These are phyloP conservation scores for Drechmeria coniospora DNA, from an alignment of 2,329 filamentous ascomycete species.

Conservation along the genomic window DNA sequence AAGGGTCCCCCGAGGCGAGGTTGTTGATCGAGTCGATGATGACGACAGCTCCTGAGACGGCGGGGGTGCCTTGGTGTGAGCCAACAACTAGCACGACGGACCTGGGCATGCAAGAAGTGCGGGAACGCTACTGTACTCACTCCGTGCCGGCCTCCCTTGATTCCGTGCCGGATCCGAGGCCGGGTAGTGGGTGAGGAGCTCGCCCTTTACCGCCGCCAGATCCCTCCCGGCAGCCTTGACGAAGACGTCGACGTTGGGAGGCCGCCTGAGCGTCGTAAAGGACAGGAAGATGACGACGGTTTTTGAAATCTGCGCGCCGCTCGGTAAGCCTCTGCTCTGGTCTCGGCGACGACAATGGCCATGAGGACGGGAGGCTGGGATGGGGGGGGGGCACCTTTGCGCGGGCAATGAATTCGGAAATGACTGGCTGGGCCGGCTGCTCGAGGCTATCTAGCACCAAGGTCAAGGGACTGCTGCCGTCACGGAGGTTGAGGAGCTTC, in stretches of 20 bases:
- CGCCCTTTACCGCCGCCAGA: slow-evolving; percentile 38
- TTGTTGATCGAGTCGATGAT: slow-evolving; percentile 68
- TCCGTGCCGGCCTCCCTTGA: slow-evolving; percentile 22
- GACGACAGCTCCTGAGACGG: slow-evolving; percentile 59
- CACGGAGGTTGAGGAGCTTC: slow-evolving; percentile 63
- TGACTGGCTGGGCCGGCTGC: slow-evolving; percentile 55
- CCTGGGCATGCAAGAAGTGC: neutral
- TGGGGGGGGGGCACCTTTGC: slow-evolving; percentile 41
- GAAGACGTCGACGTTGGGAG: slow-evolving; percentile 50
- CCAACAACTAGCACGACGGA: too few species aligned
- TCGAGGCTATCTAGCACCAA: slow-evolving; percentile 74
- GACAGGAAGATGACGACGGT: slow-evolving; percentile 61
- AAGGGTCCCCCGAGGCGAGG: slow-evolving; percentile 36
- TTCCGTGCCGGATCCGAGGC: slow-evolving; percentile 19
- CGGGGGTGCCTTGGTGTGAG: neutral
- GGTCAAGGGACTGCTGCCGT: slow-evolving; percentile 73
- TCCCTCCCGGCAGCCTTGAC: slow-evolving; percentile 47
- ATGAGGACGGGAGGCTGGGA: neutral
- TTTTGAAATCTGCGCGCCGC: slow-evolving; percentile 35
- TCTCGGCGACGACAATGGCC: neutral
- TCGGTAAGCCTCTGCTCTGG: neutral
- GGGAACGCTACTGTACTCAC: slow-evolving; percentile 18
- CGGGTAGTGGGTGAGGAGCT: slow-evolving; percentile 39
- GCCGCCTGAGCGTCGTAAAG: slow-evolving; percentile 56
- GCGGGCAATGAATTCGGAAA: slow-evolving; percentile 59